Evolutionary conservation across 202 grass and related monocot genomes (phyloP).

Genomic region (Musa balbisiana): DNA sequence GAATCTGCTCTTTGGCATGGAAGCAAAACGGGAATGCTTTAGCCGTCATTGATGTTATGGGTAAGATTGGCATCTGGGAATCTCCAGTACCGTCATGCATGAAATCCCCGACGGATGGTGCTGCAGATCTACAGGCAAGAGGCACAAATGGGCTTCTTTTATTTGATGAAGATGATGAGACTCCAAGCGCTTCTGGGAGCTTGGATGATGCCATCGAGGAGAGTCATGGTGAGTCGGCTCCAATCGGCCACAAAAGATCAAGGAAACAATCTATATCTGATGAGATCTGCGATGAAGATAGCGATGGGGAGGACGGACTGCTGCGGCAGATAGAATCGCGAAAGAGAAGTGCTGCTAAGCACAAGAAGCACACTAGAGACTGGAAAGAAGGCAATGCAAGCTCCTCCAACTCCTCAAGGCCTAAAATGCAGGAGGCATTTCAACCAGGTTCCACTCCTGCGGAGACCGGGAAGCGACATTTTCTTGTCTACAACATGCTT

Average conservation of each 20-base stretch:
- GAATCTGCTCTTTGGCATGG: slow-evolving; percentile 67
- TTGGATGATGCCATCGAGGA: slow-evolving; percentile 61
- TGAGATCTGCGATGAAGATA: slow-evolving; percentile 38
- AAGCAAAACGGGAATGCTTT: slow-evolving; percentile 76
- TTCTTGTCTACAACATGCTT: slow-evolving; percentile 88
- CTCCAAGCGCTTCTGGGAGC: slow-evolving; percentile 45
- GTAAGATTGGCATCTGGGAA: slow-evolving; percentile 83
- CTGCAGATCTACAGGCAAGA: slow-evolving; percentile 28
- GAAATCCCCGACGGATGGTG: slow-evolving; percentile 70
- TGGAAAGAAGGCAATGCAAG: slow-evolving; percentile 38
- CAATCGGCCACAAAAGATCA: slow-evolving; percentile 43
- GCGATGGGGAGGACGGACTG: slow-evolving; percentile 51
- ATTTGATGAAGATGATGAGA: slow-evolving; percentile 73
- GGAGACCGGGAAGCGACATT: slow-evolving; percentile 58
- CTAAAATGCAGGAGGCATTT: slow-evolving; percentile 71
- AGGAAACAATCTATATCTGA: slow-evolving; percentile 37
- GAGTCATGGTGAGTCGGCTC: slow-evolving; percentile 42
- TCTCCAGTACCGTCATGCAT: slow-evolving; percentile 51
- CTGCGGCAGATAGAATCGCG: slow-evolving; percentile 43
- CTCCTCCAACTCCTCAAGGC: slow-evolving; percentile 31
- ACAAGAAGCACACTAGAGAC: slow-evolving; percentile 25
- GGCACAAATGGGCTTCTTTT: slow-evolving; percentile 30
- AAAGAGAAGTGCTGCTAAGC: slow-evolving; percentile 50
- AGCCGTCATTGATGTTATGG: slow-evolving; percentile 51
- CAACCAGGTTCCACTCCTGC: slow-evolving; percentile 71